Evolutionary conservation across 371 early-diverging fungal species (phyloP), one percentile per base, ranked within the genome.

Genomic region (Rhizopus sp.): DNA sequence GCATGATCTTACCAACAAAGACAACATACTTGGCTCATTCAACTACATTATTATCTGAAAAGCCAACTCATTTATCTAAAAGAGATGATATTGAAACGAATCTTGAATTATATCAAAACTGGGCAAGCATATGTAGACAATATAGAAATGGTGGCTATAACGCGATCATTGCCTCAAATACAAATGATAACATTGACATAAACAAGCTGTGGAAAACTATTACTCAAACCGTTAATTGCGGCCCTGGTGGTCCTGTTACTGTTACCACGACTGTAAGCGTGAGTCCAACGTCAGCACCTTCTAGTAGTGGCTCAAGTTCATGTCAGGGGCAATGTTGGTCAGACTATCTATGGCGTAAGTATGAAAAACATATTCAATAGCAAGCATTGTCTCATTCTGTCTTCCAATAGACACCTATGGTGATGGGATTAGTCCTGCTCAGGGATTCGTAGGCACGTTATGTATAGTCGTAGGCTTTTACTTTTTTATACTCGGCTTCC

Each of bases 291-390:
- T 50, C 57, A 37, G 34, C 10, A 9, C 31, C 48, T 3, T 38
- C 47, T 39, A 60, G 32, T 10, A 9, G 12, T 37, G 29, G 17
- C 12, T 30, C 34, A 40, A 55, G 38, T 3, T 1, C 40, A 4
- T 76, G 77, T 32, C 53, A 62, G 15, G 69, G 60, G 3, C 60
- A 70, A 44, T 76, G 77, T 15, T 76, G 77, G 77, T 68, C 65
- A 12, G 67, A 73, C 37, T 76, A 76, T 34, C 50, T 76, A 31
- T 76, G 77, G 77, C 64, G 77, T 73, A 71, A 66, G 62, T 38
- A 35, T 1, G 3, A 31, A n/a, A 53, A 39, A 5, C 38, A 10
- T 37, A 10, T 37, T 37, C 13, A 10, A 10, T 37, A 10, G 2
- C 6, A 29, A 35, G 4, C 5, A 12, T 13, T 46, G 5, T 6